Conservation (phyloP, 2,329 filamentous ascomycete species). For the Penicillium crustosum region DNA sequence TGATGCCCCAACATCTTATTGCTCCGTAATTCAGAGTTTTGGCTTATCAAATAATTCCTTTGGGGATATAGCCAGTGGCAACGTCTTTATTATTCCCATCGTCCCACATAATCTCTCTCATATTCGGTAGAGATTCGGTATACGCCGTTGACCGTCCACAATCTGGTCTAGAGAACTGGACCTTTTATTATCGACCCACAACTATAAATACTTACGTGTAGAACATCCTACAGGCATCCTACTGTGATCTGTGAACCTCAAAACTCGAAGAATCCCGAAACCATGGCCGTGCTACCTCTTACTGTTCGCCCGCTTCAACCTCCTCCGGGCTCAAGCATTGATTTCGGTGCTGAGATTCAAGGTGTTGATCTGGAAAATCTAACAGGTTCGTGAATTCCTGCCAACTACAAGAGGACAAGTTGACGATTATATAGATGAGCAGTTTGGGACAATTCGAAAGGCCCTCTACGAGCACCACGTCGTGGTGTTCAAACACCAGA, state of each 20-base stretch:
- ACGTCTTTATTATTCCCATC: neutral
- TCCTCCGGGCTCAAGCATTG: constrained; percentile 41
- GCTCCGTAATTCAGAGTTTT: neutral
- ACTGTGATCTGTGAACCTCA: neutral
- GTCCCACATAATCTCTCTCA: neutral
- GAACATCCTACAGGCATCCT: neutral
- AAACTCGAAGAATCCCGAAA: neutral
- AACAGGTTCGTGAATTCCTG: constrained; percentile 51
- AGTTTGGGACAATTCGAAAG: constrained; percentile 63
- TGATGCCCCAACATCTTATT: neutral
- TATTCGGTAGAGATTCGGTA: constrained; percentile 12
- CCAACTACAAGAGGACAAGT: neutral
- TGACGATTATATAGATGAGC: constrained; percentile 51
- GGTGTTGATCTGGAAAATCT: constrained; percentile 63
- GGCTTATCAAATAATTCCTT: neutral
- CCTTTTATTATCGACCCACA: neutral
- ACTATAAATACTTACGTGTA: neutral
- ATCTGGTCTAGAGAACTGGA: neutral
- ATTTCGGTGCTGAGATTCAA: constrained; percentile 62
- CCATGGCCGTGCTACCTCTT: constrained; percentile 15
- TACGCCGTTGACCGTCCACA: constrained; percentile 12
- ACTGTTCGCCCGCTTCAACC: constrained; percentile 27
- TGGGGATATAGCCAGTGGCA: neutral
- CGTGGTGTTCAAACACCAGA: constrained; percentile 69
- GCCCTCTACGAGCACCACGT: constrained; percentile 69